Percentiles rank a stretch among this genome's conserved stretches.
Conservation (phyloP, 257 asterid species). For the Lantana camara region DNA sequence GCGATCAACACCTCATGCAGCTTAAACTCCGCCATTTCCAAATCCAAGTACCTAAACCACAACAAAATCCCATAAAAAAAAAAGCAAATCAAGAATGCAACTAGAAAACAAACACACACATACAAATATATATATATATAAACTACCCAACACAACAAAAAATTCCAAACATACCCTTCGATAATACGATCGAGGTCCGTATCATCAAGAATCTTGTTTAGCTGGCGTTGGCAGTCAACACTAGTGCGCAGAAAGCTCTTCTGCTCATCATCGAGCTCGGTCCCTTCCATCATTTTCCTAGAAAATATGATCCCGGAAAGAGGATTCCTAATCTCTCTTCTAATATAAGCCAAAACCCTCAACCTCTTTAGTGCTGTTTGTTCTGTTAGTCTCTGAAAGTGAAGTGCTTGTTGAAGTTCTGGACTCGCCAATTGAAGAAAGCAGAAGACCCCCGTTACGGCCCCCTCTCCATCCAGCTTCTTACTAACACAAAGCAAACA, state of each 20-base stretch:
- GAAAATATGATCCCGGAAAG: conserved; percentile 91
- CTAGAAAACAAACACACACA: background rate
- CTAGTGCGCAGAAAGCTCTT: conserved; percentile 61
- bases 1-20: conserved; percentile 77
- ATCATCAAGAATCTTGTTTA: conserved; percentile 83
- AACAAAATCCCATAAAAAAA: background rate
- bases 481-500: conserved; percentile 84
- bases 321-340: conserved; percentile 82
- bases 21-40: conserved; percentile 92
- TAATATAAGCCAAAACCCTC: conserved; percentile 67
- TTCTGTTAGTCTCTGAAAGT: conserved; percentile 76
- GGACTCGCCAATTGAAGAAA: conserved; percentile 94
- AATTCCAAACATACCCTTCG: conserved; percentile 66
- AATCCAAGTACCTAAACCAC: conserved; percentile 69
- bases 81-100: background rate
- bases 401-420: conserved; percentile 93
- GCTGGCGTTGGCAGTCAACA: conserved; percentile 78
- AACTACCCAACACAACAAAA: background rate
- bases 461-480: conserved; percentile 68
- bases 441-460: conserved; percentile 82
- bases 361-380: conserved; percentile 76
- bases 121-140: too few relatives aligned
- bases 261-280: conserved; percentile 75
- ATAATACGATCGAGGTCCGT: conserved; percentile 91
- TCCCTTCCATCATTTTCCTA: conserved; percentile 79